phyloP scores from a whole-genome alignment of 108 stramenopile genomes.

The Craspedostauros australis region DNA sequence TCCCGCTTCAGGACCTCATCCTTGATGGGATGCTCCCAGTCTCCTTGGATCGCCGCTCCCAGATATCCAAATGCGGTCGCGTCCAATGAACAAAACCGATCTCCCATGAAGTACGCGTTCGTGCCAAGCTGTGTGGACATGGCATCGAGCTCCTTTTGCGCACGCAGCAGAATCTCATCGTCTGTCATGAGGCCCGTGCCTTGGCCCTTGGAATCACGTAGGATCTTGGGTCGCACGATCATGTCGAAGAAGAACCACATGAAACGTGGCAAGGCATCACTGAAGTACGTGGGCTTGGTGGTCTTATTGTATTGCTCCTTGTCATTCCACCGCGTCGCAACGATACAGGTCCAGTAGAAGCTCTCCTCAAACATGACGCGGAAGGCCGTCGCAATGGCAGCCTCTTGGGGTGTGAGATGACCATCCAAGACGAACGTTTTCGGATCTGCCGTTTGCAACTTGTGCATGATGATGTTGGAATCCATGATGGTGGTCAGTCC shows the following conservation, averaged over 20 bases:
- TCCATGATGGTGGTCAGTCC: background rate
- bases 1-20: background rate
- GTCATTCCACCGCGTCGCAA: background rate
- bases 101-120: constrained; percentile 1
- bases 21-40: background rate
- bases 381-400: constrained; percentile 2
- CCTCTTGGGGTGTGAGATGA: constrained; percentile 1
- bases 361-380: background rate
- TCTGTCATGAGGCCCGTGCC: constrained; percentile 1
- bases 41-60: constrained; percentile 1
- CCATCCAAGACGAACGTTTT: constrained; percentile 1
- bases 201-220: background rate
- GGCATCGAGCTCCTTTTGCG: background rate
- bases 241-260: background rate
- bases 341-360: background rate
- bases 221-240: background rate
- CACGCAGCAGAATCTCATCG: background rate
- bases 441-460: background rate
- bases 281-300: background rate
- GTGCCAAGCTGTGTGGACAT: background rate
- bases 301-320: background rate
- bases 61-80: constrained; percentile 3
- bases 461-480: constrained; percentile 4
- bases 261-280: background rate
- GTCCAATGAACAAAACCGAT: background rate